Base-by-base conservation (phyloP, 2,329 filamentous ascomycete genomes). In the Penicillium olsonii region DNA sequence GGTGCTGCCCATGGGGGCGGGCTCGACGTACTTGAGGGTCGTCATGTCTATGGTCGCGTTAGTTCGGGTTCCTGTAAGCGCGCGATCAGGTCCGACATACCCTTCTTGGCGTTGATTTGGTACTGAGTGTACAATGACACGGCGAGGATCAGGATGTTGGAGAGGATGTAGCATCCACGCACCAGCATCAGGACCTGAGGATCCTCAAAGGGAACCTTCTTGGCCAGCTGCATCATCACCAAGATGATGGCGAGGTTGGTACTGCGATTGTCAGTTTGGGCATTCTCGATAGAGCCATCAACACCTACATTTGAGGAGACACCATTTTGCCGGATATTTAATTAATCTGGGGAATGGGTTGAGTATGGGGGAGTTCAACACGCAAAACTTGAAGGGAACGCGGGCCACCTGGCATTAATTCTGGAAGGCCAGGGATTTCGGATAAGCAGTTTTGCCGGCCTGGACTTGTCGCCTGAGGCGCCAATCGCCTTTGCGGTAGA, bases 21-120 rank as follows among this genome's bases (percentile, higher is more conserved):
- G 92, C 79, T 99, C 94, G 71, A 99, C 92, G 77, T 99, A 99
- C 78, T 99, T 97, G 70, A 99, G 85, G 3, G 94, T 96, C 19
- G 92, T 96, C 77, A 96, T 83, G 71, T 99, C 94, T 97, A 68
- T 22, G 12, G 33, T 41, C 15, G 26, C 14, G 19, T 44, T 15
- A 39, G 20, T 56, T 37, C 17, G 22, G 15, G 15, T 22, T 18
- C 14, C 15, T n/a, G 18, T 19, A 45, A 8, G 40, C 37, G 20
- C 39, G 22, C 27, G 42, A 47, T 35, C 26, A n/a, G 22, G 26
- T 31, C 19, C 29, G 22, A 70, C 83, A 54, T 81, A 97, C 94
- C 94, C 82, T 95, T 96, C 85, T 97, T 97, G 77, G 88, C 88
- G 79, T 95, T 92, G 75, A 99, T 92, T 77, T 88, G 80, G 55